A percentile compares a stretch with the other conserved stretches of the same genome.
These are phyloP conservation scores for Colletotrichum acutatum DNA, from an alignment of 2,329 filamentous ascomycete genomes.

Conservation along the genomic window DNA sequence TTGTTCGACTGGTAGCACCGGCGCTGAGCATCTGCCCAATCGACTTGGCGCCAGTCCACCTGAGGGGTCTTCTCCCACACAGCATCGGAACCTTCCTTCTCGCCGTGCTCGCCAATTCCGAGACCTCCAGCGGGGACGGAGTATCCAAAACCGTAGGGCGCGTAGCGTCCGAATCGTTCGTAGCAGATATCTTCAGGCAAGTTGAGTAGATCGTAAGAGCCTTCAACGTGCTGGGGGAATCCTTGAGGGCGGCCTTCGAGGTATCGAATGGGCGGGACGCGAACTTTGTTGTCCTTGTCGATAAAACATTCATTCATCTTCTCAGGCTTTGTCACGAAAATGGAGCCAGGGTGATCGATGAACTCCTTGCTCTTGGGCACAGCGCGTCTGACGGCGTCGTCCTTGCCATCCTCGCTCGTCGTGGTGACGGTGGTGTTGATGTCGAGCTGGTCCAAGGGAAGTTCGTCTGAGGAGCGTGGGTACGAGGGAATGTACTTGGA, in stretches of 20 bases:
- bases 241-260: constrained; percentile 84
- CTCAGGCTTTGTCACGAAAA: constrained; percentile 52
- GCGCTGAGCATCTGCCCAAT: constrained; percentile 83
- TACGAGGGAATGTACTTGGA: constrained; percentile 83
- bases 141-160: constrained; percentile 92
- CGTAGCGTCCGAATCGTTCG: constrained; percentile 88
- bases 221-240: constrained; percentile 85
- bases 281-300: constrained; percentile 72
- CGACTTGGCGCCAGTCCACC: constrained; percentile 80
- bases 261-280: constrained; percentile 76
- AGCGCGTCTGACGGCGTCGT: constrained; percentile 44
- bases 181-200: constrained; percentile 91
- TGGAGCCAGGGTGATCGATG: constrained; percentile 49
- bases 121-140: constrained; percentile 80
- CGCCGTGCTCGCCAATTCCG: constrained; percentile 86
- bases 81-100: constrained; percentile 81
- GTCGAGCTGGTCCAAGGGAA: constrained; percentile 54
- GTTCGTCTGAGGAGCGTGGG: constrained; percentile 72
- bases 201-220: constrained; percentile 85
- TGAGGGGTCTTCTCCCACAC: constrained; percentile 79
- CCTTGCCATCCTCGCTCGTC: constrained; percentile 39
- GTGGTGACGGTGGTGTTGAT: constrained; percentile 47
- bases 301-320: constrained; percentile 82
- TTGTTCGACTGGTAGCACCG: constrained; percentile 79
- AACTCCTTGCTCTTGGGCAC: constrained; percentile 66